These are phyloP conservation scores for Haematococcus lacustris DNA, from an alignment of 139 green algal species.

Conservation along the genomic window DNA sequence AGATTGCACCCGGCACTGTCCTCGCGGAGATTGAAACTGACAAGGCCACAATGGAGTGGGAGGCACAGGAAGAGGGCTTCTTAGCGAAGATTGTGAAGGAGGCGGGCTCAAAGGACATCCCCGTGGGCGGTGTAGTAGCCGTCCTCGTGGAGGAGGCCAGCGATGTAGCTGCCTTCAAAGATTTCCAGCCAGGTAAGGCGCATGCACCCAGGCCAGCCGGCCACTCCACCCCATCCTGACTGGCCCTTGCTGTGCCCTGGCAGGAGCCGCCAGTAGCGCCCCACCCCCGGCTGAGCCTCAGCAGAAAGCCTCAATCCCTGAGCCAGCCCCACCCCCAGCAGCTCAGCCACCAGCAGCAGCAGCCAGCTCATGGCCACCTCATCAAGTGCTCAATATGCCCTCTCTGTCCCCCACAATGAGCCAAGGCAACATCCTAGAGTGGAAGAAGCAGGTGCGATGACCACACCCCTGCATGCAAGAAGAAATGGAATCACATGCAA, in stretches of 20 bases:
- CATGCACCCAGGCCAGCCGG: not conserved
- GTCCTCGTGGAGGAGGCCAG: slow-evolving; percentile 73
- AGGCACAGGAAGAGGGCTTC: slow-evolving; percentile 64
- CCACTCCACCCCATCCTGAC: not conserved
- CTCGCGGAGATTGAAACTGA: slow-evolving; percentile 92
- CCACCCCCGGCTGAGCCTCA: slow-evolving; percentile 1
- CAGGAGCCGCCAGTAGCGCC: not conserved
- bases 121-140: slow-evolving; percentile 48
- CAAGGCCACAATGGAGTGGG: slow-evolving; percentile 80
- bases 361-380: slow-evolving; percentile 26
- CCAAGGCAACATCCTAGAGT: slow-evolving; percentile 83
- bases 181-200: slow-evolving; percentile 33
- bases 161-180: slow-evolving; percentile 65
- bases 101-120: slow-evolving; percentile 48
- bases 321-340: not conserved
- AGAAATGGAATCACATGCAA: not conserved
- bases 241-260: not conserved
- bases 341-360: not conserved
- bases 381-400: slow-evolving; percentile 78
- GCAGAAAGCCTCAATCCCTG: not conserved
- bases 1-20: slow-evolving; percentile 38
- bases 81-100: slow-evolving; percentile 53
- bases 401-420: slow-evolving; percentile 92
- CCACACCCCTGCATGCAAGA: no score
- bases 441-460: slow-evolving; percentile 83